Evolutionary conservation across 2,329 filamentous ascomycete genomes (phyloP).

Genomic region (Zymoseptoria brevis): DNA sequence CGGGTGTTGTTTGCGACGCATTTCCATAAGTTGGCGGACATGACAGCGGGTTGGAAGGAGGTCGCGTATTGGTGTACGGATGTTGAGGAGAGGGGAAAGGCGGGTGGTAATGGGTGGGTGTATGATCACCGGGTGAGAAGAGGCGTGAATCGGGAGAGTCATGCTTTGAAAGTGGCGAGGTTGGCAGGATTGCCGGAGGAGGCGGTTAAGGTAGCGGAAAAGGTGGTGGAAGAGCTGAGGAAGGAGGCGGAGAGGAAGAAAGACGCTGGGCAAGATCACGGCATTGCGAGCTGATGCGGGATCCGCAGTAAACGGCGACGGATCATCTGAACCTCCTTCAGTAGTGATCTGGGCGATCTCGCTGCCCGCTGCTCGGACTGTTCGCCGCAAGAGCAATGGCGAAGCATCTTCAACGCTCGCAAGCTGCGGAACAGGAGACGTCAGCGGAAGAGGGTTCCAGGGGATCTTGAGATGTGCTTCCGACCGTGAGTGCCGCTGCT

Average conservation of each 20-base stretch:
- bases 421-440: too few relatives aligned
- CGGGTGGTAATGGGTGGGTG: conserved; percentile 52
- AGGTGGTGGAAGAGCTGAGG: conserved; percentile 40
- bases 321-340: too few relatives aligned
- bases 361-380: too few relatives aligned
- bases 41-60: conserved; percentile 52
- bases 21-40: conserved; percentile 77
- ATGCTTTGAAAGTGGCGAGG: conserved; percentile 89
- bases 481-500: too few relatives aligned
- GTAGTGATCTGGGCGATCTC: too few relatives aligned
- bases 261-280: too few relatives aligned
- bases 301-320: too few relatives aligned
- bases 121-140: conserved; percentile 76
- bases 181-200: conserved; percentile 69
- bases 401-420: too few relatives aligned
- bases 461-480: too few relatives aligned
- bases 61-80: conserved; percentile 83
- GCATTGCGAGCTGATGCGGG: too few relatives aligned
- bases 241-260: not conserved
- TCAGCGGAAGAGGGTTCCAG: too few relatives aligned
- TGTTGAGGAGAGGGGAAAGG: conserved; percentile 60
- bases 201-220: conserved; percentile 60
- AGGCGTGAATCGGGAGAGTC: conserved; percentile 78
- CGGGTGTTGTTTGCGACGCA: conserved; percentile 89
- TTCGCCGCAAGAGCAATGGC: too few relatives aligned